These are phyloP conservation scores for Paramecium bursaria DNA, from an alignment of 73 alveolate species.

Conservation along the genomic window DNA sequence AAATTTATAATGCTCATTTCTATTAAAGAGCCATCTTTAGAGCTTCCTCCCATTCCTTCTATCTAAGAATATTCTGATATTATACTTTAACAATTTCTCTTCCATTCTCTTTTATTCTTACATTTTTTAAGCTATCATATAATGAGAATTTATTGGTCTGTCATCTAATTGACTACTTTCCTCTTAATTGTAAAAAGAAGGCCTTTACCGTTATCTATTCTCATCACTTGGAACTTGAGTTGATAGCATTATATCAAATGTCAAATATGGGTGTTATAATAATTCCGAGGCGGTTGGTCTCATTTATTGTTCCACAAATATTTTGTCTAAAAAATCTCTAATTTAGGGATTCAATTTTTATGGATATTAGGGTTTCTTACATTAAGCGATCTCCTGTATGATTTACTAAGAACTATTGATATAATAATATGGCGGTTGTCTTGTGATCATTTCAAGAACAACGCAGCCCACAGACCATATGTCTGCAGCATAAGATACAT, in stretches of 20 bases:
- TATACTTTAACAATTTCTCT: neutral
- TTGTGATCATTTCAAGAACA: conserved; percentile 81
- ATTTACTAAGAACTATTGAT: neutral
- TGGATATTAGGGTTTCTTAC: conserved; percentile 15
- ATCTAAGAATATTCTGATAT: neutral
- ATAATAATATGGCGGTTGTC: conserved; percentile 76
- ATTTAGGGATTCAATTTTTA: neutral
- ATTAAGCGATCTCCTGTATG: neutral
- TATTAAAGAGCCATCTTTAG: neutral
- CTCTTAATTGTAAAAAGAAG: neutral
- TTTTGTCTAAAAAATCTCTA: conserved; percentile 13
- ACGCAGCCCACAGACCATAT: conserved; percentile 85
- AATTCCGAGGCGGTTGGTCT: conserved; percentile 38
- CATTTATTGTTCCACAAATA: conserved; percentile 1
- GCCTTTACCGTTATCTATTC: neutral
- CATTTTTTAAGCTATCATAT: neutral
- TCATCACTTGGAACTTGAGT: conserved; percentile 50
- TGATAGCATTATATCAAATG: neutral
- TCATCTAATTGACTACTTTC: neutral
- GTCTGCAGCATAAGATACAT: conserved; percentile 69
- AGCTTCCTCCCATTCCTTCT: conserved; percentile 11
- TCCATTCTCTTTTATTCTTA: conserved; percentile 11
- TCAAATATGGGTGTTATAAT: conserved; percentile 22
- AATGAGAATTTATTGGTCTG: conserved; percentile 27
- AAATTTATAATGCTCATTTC: neutral